Percentiles rank a stretch among this genome's conserved stretches.
phyloP scores from a whole-genome alignment of 192 early-diverging fungal species.

The Entomortierella parvispora region DNA sequence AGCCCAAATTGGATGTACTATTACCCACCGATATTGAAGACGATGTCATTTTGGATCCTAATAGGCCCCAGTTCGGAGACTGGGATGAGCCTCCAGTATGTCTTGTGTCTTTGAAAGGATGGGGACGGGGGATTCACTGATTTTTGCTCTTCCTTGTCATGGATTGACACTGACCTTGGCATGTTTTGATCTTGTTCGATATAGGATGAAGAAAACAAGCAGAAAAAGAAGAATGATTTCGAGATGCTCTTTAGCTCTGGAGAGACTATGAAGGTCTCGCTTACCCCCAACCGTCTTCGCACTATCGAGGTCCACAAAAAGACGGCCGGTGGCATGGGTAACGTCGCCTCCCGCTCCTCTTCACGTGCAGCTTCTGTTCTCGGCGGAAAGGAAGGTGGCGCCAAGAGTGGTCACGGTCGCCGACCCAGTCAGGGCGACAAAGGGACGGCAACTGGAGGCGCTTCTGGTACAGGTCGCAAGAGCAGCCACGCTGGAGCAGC shows the following conservation, averaged over 20 bases:
- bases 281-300: constrained; percentile 66
- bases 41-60: constrained; percentile 35
- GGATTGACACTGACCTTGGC: too few species aligned
- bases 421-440: constrained; percentile 24
- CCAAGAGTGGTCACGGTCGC: constrained; percentile 11
- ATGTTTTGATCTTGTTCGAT: too few species aligned
- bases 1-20: constrained; percentile 42
- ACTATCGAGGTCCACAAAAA: constrained; percentile 63
- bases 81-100: constrained; percentile 46
- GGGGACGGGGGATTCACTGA: too few species aligned
- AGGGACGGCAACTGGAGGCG: neutral
- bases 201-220: constrained; percentile 51
- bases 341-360: constrained; percentile 33
- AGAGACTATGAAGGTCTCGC: constrained; percentile 63
- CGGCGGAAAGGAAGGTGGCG: constrained; percentile 19
- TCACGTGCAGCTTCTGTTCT: constrained; percentile 46
- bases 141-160: neutral
- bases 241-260: constrained; percentile 61
- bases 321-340: constrained; percentile 12
- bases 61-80: constrained; percentile 49
- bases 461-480: constrained; percentile 13
- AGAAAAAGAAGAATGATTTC: constrained; percentile 61
- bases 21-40: constrained; percentile 42
- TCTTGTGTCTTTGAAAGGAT: too few species aligned
- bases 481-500: constrained; percentile 9